Evolutionary conservation across 441 rosid species (phyloP).

Genomic region (Cnidoscolus chayamansa): DNA sequence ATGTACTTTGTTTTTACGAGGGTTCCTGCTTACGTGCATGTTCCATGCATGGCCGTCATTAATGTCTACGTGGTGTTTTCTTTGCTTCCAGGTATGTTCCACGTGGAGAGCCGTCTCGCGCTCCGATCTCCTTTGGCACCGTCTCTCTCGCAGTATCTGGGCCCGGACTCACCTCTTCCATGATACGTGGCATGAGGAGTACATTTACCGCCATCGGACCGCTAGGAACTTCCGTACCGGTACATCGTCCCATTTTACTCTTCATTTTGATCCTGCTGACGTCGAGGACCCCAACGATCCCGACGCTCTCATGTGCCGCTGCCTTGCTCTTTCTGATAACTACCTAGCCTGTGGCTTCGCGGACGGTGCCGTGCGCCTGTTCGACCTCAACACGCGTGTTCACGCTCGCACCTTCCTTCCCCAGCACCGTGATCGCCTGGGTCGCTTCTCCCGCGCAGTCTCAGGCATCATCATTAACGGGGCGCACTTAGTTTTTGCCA

Average conservation of each 20-base stretch:
- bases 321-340: slow-evolving; percentile 70
- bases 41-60: slow-evolving; percentile 19
- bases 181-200: slow-evolving; percentile 77
- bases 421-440: slow-evolving; percentile 54
- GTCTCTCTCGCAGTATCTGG: slow-evolving; percentile 59
- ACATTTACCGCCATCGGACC: slow-evolving; percentile 59
- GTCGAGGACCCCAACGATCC: slow-evolving; percentile 52
- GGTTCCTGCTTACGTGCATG: slow-evolving; percentile 24
- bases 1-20: no score
- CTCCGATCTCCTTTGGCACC: slow-evolving; percentile 71
- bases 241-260: slow-evolving; percentile 37
- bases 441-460: slow-evolving; percentile 70
- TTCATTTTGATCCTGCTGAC: slow-evolving; percentile 60
- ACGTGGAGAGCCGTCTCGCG: slow-evolving; percentile 85
- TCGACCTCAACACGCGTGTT: slow-evolving; percentile 47
- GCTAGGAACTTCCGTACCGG: slow-evolving; percentile 55
- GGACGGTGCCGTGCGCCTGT: slow-evolving; percentile 81
- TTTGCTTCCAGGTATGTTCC: slow-evolving; percentile 59
- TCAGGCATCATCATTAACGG: slow-evolving; percentile 57
- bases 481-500: slow-evolving; percentile 55
- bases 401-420: slow-evolving; percentile 61
- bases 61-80: not conserved
- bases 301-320: slow-evolving; percentile 65
- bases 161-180: slow-evolving; percentile 39
- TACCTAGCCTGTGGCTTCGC: slow-evolving; percentile 79